Conservation (phyloP, 2,329 filamentous ascomycete species). For the Ascochyta clinopodiicola region DNA sequence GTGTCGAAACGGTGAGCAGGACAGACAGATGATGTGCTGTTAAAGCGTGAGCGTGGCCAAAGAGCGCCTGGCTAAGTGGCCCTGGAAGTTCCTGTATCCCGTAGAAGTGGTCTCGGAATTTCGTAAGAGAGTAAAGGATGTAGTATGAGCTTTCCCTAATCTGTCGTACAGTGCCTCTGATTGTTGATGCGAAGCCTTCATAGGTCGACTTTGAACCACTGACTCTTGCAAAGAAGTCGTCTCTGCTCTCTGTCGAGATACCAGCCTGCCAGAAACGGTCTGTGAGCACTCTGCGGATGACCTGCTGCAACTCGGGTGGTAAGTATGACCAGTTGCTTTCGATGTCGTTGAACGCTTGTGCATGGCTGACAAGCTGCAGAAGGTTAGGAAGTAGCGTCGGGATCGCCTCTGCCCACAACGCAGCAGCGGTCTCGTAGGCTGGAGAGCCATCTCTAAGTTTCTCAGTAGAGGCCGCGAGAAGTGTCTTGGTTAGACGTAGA, state of each 20-base stretch:
- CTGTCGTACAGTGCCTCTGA: slow-evolving; percentile 85
- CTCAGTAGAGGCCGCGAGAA: slow-evolving; percentile 91
- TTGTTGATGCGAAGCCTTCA: slow-evolving; percentile 92
- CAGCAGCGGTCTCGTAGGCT: slow-evolving; percentile 76
- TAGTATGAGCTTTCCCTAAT: slow-evolving; percentile 94
- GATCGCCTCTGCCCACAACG: slow-evolving; percentile 85
- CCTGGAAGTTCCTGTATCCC: slow-evolving; percentile 83
- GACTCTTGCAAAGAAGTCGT: slow-evolving; percentile 94
- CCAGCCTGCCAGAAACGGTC: slow-evolving; percentile 99
- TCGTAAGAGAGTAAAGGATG: slow-evolving; percentile 91
- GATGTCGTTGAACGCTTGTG: slow-evolving; percentile 89
- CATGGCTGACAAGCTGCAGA: slow-evolving; percentile 84
- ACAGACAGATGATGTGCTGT: slow-evolving; percentile 94
- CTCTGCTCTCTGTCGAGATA: slow-evolving; percentile 92
- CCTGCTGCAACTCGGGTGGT: slow-evolving; percentile 74
- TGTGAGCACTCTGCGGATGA: slow-evolving; percentile 83
- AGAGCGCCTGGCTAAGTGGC: slow-evolving; percentile 83
- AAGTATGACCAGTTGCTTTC: slow-evolving; percentile 77
- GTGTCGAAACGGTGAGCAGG: slow-evolving; percentile 85
- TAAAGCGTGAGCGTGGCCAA: slow-evolving; percentile 79
- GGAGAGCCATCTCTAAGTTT: slow-evolving; percentile 77
- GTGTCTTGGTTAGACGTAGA: slow-evolving; percentile 84
- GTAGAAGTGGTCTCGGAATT: slow-evolving; percentile 87
- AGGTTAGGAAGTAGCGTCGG: slow-evolving; percentile 84
- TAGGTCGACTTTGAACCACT: slow-evolving; percentile 86